Base-by-base conservation (phyloP, 106 monocot genomes). In the Chionographis japonica region DNA sequence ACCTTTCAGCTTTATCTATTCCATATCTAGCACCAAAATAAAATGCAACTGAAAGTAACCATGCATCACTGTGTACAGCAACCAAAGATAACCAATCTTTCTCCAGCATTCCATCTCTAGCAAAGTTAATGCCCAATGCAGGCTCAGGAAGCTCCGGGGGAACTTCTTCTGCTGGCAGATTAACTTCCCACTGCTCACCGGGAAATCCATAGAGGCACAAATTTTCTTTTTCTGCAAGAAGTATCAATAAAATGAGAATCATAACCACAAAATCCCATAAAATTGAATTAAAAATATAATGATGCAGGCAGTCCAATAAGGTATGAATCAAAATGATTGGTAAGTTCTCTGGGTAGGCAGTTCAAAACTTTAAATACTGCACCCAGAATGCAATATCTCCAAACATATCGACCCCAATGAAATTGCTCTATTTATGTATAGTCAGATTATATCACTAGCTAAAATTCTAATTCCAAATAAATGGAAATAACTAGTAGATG, bases 1-100 rank as follows among this genome's bases (percentile, higher is more conserved):
- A 71, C 70, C 70, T 60, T 49, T 37, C 70, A 61, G 49, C n/a
- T 37, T 71, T 61, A 52, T 71, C 70, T 51, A 71, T 60, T 35
- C 70, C 70, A 60, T 60, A 71, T 61, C 70, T 71, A 38, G 70
- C 70, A 71, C 70, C 70, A 61, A 71, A 71, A 60, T 71, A 71
- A 60, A 71, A 71, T 9, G 70, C 70, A 35, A 71, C 70, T 50
- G 70, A 40, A 71, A 71, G 70, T 61, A 71, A 51, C 70, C 70
- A 71, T 60, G 70, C 70, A 60, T 71, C 70, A 52, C 70, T 71
- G 60, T 71, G 70, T 20, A 71, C 70, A 71, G 70, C 70, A 40
- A 71, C 70, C 60, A 71, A 61, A 15, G 70, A 60, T 61, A 71
- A 61, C 70, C 70, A 71, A 37, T 71, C 70, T 50, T 71, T 71